Conservation (phyloP, 257 asterid species). For the Nicotiana sylvestris region DNA sequence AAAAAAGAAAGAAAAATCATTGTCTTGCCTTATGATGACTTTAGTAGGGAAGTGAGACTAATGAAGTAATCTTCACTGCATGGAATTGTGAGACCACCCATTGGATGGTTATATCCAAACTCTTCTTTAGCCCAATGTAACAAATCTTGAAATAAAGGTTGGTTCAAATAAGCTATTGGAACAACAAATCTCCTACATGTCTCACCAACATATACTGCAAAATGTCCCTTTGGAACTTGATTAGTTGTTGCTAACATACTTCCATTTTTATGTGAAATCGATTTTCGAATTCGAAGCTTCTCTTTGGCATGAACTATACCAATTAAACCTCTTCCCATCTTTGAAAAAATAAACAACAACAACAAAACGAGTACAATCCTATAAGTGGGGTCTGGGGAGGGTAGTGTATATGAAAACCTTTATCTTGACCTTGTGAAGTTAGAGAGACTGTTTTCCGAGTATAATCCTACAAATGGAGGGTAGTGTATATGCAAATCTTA, state of each 20-base stretch:
- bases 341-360: not conserved
- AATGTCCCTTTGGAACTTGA: conserved; percentile 16
- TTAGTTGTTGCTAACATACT: not conserved
- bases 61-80: conserved; percentile 13
- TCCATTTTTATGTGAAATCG: conserved; percentile 33
- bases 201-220: conserved; percentile 16
- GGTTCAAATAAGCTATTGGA: conserved; percentile 14
- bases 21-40: not conserved
- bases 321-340: conserved; percentile 43
- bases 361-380: no score
- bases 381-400: rapidly evolving
- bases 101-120: conserved; percentile 17
- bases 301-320: conserved; percentile 54
- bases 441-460: no score
- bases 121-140: conserved; percentile 16
- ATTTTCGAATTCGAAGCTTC: conserved; percentile 26
- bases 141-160: conserved; percentile 18
- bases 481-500: no score
- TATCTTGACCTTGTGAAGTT: no score
- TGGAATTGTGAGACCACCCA: conserved; percentile 22
- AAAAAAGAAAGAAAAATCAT: not conserved
- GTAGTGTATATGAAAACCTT: no score
- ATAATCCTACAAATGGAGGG: no score
- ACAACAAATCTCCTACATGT: conserved; percentile 7
- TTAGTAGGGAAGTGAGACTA: conserved; percentile 11